phyloP scores from a whole-genome alignment of 176 grass and related monocot genomes.

The Areca catechu region DNA sequence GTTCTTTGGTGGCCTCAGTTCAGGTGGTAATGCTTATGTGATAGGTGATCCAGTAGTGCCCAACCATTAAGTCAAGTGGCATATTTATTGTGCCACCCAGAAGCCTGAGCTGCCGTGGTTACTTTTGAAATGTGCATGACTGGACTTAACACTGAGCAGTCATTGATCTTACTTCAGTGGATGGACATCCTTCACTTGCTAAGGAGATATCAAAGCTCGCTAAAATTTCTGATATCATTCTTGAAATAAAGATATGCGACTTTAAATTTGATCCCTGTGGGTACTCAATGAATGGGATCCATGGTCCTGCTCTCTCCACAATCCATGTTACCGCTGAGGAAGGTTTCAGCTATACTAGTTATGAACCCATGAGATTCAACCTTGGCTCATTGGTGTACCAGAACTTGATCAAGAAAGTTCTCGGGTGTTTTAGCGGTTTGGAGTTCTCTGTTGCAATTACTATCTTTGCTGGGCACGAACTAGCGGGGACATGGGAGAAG shows the following conservation, averaged over 20 bases:
- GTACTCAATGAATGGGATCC: too few relatives aligned
- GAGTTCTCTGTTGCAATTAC: constrained; percentile 74
- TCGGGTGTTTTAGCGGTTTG: constrained; percentile 45
- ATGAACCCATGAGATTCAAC: too few relatives aligned
- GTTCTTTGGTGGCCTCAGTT: constrained; percentile 68
- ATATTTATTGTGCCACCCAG: constrained; percentile 70
- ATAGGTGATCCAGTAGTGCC: constrained; percentile 45
- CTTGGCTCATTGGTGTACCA: too few relatives aligned
- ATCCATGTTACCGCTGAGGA: too few relatives aligned
- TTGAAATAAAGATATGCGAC: constrained; percentile 83
- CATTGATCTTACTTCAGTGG: constrained; percentile 45
- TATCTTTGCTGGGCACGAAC: constrained; percentile 41
- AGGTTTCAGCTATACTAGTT: too few relatives aligned
- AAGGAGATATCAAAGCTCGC: constrained; percentile 64
- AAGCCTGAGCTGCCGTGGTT: constrained; percentile 60
- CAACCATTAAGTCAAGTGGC: constrained; percentile 77
- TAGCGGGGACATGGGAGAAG: constrained; percentile 52
- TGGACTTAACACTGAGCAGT: constrained; percentile 30
- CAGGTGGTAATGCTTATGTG: constrained; percentile 58
- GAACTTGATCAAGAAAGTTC: too few relatives aligned
- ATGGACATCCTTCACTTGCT: constrained; percentile 29
- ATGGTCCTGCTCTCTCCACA: too few relatives aligned
- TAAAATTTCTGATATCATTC: constrained; percentile 65
- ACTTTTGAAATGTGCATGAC: constrained; percentile 98
- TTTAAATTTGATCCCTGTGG: constrained; percentile 75